Evolutionary conservation across 345 rosid genomes (phyloP).

Genomic region (Camelina sativa): DNA sequence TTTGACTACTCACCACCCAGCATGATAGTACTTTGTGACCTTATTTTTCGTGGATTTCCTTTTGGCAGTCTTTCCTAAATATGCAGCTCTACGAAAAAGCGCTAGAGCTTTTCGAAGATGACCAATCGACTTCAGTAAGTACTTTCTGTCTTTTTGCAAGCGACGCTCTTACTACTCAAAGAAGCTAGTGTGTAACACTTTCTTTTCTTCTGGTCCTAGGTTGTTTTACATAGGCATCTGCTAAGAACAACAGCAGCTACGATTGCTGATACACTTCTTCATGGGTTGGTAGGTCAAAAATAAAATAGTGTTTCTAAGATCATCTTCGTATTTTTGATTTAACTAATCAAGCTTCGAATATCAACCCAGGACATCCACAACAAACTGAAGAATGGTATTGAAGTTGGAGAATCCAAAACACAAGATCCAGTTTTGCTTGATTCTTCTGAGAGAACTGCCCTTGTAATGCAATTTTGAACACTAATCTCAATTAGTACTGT

Average conservation of each 20-base stretch:
- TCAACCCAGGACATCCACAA: conserved; percentile 65
- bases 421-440: conserved; percentile 56
- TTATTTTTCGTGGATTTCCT: conserved; percentile 23
- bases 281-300: conserved; percentile 64
- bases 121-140: conserved; percentile 86
- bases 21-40: conserved; percentile 17
- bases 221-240: conserved; percentile 83
- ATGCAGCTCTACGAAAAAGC: conserved; percentile 95
- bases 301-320: conserved; percentile 18
- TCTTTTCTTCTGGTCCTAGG: conserved; percentile 53
- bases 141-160: conserved; percentile 30
- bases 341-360: conserved; percentile 23
- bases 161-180: not conserved
- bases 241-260: conserved; percentile 81
- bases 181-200: conserved; percentile 8
- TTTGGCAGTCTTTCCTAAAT: conserved; percentile 79
- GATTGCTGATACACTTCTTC: conserved; percentile 66
- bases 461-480: conserved; percentile 55
- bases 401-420: conserved; percentile 65
- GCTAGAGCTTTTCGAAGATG: conserved; percentile 87
- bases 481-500: not conserved
- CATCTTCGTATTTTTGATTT: conserved; percentile 14
- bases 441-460: conserved; percentile 66
- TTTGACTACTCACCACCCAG: conserved; percentile 17
- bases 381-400: conserved; percentile 79